A percentile compares a stretch with the other conserved stretches of the same genome.
Conservation (phyloP, 2,329 filamentous ascomycete genomes). For the Scopulariopsis brevicaulis region DNA sequence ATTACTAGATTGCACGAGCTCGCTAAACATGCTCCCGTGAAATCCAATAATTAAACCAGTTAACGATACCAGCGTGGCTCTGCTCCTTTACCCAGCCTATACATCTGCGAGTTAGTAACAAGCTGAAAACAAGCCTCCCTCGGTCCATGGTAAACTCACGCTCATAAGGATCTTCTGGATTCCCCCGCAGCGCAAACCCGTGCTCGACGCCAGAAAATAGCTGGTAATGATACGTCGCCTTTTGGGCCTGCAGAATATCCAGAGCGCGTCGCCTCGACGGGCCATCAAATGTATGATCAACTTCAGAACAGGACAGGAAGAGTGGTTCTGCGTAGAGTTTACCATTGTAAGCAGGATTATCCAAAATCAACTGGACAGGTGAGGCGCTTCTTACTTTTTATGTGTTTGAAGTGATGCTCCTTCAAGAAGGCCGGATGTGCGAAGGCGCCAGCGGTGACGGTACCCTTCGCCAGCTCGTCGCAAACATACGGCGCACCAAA, state of each 20-base stretch:
- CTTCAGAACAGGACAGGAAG: not conserved
- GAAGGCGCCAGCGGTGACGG: not conserved
- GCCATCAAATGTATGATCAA: not conserved
- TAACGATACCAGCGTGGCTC: not conserved
- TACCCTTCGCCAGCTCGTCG: not conserved
- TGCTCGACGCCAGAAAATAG: not conserved
- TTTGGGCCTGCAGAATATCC: not conserved
- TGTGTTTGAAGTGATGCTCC: not conserved
- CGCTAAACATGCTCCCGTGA: not conserved
- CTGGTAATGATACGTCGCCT: not conserved
- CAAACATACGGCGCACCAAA: not conserved
- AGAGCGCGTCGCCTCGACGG: not conserved
- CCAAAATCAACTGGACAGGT: not conserved
- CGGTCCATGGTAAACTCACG: not conserved
- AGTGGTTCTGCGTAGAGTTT: not conserved
- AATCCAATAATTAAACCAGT: not conserved
- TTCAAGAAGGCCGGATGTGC: not conserved
- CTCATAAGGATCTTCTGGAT: not conserved
- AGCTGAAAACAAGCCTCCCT: not conserved
- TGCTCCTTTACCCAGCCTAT: not conserved
- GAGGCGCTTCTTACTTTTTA: not conserved
- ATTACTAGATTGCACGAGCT: not conserved
- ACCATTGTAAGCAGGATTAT: not conserved
- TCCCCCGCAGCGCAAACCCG: not conserved
- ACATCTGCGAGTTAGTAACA: not conserved